Evolutionary conservation across 768 basidiomycete species (phyloP), one percentile per base, ranked within the genome.

Genomic region (Zangia roseola): DNA sequence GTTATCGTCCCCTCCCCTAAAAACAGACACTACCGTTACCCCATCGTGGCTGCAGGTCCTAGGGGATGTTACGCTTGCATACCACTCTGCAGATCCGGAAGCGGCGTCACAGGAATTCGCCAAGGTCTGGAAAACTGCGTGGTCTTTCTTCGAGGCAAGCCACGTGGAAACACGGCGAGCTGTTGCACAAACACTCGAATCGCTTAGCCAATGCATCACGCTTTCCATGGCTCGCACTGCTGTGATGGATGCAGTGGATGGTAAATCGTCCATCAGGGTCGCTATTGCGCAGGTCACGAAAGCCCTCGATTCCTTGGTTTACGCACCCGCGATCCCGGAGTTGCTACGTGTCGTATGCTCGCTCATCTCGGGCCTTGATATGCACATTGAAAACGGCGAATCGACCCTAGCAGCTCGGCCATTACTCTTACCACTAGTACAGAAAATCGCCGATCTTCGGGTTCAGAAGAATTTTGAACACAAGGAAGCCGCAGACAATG

Each of bases 401-500:
- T 62, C 76, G 20, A 77, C 68, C 28, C 76, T 83, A 23, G 85
- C 85, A 17, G 84, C 89, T 6, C 86, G 94, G 63, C 61, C 69
- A 17, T 72, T 97, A 5, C 71, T 94, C 24, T 63, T 87, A 43
- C 81, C 84, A 33, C 62, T 94, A 34, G 77, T 97, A 37, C 68
- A 76, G 50, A 81, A 81, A 49, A 74, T 95, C 20, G 90, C 83
- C 6, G 84, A 87, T 28, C 69, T 95, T 45, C 73, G 95, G 46
- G 74, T 80, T 21, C 77, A 86, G 59, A 91, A 88, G 67, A 82
- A 77, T 2, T 99, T 98, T 60, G 93, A 97, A 66, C 80, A 88
- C 69, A 94, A 91, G 65, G 94, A 94, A 62, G 82, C 80, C 17
- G 92, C 85, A 13, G 95, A 99, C 63, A 72, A 71, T 10, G 83